Conservation (phyloP, 805 yeast genomes). For the Candida qinlingensis region DNA sequence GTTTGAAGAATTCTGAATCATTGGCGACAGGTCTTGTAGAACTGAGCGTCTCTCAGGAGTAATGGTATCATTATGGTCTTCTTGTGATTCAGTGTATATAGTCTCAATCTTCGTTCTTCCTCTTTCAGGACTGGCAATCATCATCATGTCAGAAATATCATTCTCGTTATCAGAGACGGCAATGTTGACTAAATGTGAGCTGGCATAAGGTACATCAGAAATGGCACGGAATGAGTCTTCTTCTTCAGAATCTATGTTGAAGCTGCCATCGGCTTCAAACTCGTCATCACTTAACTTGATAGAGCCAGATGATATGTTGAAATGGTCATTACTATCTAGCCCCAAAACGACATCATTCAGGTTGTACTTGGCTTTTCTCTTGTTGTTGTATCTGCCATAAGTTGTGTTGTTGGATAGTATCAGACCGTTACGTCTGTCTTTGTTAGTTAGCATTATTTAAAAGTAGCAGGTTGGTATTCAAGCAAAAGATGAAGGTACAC, state of each 20-base stretch:
- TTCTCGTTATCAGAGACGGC: slow-evolving; percentile 24
- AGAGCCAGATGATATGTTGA: slow-evolving; percentile 24
- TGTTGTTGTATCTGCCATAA: slow-evolving; percentile 23
- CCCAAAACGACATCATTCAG: slow-evolving; percentile 21
- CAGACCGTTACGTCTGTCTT: slow-evolving; percentile 24
- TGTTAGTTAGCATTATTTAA: slow-evolving; percentile 13
- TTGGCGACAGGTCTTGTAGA: slow-evolving; percentile 19
- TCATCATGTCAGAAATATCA: slow-evolving; percentile 10
- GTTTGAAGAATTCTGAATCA: slow-evolving; percentile 8
- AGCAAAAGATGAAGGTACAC: neutral
- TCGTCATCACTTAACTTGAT: slow-evolving; percentile 22
- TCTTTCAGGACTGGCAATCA: slow-evolving; percentile 15
- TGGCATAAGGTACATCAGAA: slow-evolving; percentile 18
- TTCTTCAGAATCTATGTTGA: slow-evolving; percentile 2
- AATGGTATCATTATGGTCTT: neutral
- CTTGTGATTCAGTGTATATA: slow-evolving; percentile 1
- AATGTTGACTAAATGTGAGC: slow-evolving; percentile 17
- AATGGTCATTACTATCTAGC: slow-evolving; percentile 8
- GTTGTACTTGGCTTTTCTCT: slow-evolving; percentile 20
- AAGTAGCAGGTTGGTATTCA: neutral
- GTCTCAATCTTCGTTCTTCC: neutral
- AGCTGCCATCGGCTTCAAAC: slow-evolving; percentile 5
- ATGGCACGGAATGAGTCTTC: slow-evolving; percentile 11
- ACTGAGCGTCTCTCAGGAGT: slow-evolving; percentile 9
- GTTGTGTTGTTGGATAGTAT: slow-evolving; percentile 17